Conservation (phyloP, 306 rosid genomes). For the Inga laurina region DNA sequence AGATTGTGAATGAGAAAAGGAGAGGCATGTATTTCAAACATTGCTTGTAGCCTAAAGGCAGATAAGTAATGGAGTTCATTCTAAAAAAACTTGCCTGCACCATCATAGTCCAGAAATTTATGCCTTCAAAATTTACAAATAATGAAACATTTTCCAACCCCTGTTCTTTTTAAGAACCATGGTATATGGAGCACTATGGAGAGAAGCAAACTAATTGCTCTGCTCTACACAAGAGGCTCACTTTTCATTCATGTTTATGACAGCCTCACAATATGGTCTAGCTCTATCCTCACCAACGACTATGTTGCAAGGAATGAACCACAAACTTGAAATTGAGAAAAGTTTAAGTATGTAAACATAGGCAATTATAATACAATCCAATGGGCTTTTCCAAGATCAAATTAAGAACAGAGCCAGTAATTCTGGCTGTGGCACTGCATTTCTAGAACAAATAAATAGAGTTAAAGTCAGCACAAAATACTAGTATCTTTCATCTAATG, state of each 20-base stretch:
- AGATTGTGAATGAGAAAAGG: slow-evolving; percentile 10
- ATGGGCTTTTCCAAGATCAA: not conserved
- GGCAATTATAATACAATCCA: not conserved
- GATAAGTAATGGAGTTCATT: not conserved
- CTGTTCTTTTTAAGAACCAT: slow-evolving; percentile 27
- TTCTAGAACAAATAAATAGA: not conserved
- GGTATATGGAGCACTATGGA: slow-evolving; percentile 50
- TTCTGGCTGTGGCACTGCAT: not conserved
- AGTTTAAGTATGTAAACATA: not conserved
- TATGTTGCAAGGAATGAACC: not conserved
- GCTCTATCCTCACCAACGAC: slow-evolving; percentile 1
- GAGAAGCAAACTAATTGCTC: slow-evolving; percentile 54
- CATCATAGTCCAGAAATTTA: slow-evolving; percentile 9
- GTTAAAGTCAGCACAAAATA: not conserved
- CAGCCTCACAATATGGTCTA: not conserved
- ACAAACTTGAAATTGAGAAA: not conserved
- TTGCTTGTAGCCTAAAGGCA: not conserved
- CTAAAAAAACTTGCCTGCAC: not conserved
- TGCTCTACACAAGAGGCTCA: slow-evolving; percentile 71
- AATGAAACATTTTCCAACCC: slow-evolving; percentile 41
- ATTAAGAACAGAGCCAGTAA: slow-evolving; percentile 8
- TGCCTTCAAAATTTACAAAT: slow-evolving; percentile 24
- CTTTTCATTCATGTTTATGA: not conserved
- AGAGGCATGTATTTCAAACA: not conserved
- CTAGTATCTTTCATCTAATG: slow-evolving; percentile 13